phyloP scores from a whole-genome alignment of 2,329 filamentous ascomycete genomes.

The Aspergillus aculeatinus region DNA sequence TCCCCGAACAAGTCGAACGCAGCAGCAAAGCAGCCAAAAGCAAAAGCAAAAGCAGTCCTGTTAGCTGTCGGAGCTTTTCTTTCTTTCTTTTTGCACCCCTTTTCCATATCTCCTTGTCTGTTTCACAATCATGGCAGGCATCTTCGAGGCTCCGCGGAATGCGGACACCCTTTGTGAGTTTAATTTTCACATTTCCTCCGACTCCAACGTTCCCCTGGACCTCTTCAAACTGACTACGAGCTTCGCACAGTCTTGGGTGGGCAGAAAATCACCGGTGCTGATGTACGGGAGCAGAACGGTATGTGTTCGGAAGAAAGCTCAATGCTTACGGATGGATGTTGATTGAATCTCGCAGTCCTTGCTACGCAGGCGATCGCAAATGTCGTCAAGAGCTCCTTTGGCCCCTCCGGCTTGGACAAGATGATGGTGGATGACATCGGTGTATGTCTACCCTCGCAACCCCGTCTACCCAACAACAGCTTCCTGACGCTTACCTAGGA shows the following conservation, averaged over 20 bases:
- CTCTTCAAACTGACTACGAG: conserved; percentile 32
- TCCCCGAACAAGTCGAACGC: conserved; percentile 4
- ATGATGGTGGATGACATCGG: conserved; percentile 99
- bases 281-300: conserved; percentile 97
- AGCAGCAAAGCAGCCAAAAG: conserved; percentile 9
- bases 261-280: conserved; percentile 92
- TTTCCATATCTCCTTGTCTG: conserved; percentile 20
- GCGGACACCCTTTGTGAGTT: conserved; percentile 79
- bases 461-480: conserved; percentile 17
- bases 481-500: conserved; percentile 56
- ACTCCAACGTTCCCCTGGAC: conserved; percentile 1
- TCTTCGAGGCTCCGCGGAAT: conserved; percentile 94
- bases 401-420: conserved; percentile 94
- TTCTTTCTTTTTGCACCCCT: conserved; percentile 21
- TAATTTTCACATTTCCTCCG: not conserved
- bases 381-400: conserved; percentile 98
- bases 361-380: conserved; percentile 97
- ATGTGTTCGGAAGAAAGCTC: conserved; percentile 32
- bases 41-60: conserved; percentile 11
- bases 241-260: conserved; percentile 73
- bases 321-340: conserved; percentile 5
- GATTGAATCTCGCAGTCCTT: conserved; percentile 60
- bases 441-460: conserved; percentile 51
- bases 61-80: conserved; percentile 30
- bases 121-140: conserved; percentile 71